Conservation (phyloP, 192 early-diverging fungal species). For the Backusella australiensis region DNA sequence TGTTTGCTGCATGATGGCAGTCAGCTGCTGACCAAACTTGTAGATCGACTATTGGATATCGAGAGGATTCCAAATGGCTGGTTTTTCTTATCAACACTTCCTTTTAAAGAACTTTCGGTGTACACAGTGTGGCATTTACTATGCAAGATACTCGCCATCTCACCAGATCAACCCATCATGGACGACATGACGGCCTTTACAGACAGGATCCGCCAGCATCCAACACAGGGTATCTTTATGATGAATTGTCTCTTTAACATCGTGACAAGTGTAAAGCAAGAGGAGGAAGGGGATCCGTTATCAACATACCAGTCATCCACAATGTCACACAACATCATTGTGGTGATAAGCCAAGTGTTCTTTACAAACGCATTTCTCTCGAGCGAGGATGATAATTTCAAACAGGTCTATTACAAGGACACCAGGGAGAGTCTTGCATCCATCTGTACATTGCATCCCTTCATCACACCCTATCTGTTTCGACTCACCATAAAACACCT, state of each 20-base stretch:
- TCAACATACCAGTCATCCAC: neutral
- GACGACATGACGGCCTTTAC: neutral
- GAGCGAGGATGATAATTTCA: slow-evolving; percentile 25
- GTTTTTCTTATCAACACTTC: slow-evolving; percentile 27
- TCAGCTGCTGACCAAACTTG: neutral
- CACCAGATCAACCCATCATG: neutral
- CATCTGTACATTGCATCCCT: slow-evolving; percentile 34
- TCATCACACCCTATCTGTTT: slow-evolving; percentile 29
- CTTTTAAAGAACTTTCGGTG: slow-evolving; percentile 25
- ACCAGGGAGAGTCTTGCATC: slow-evolving; percentile 37
- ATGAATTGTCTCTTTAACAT: slow-evolving; percentile 40
- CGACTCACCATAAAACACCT: slow-evolving; percentile 34
- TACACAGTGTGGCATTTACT: slow-evolving; percentile 15
- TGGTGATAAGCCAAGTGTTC: slow-evolving; percentile 27
- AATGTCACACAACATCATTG: slow-evolving; percentile 15
- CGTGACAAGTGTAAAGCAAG: slow-evolving; percentile 4
- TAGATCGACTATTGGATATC: slow-evolving; percentile 12
- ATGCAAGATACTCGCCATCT: slow-evolving; percentile 1
- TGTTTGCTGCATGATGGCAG: slow-evolving; percentile 8
- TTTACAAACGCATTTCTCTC: slow-evolving; percentile 38
- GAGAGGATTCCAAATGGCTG: slow-evolving; percentile 6
- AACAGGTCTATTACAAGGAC: slow-evolving; percentile 39
- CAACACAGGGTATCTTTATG: slow-evolving; percentile 40
- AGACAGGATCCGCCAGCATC: neutral
- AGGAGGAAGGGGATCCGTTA: neutral